Percentiles rank a stretch among this genome's conserved stretches.
Conservation (phyloP, 2,329 filamentous ascomycete genomes). For the Colletotrichum lindemuthianum region DNA sequence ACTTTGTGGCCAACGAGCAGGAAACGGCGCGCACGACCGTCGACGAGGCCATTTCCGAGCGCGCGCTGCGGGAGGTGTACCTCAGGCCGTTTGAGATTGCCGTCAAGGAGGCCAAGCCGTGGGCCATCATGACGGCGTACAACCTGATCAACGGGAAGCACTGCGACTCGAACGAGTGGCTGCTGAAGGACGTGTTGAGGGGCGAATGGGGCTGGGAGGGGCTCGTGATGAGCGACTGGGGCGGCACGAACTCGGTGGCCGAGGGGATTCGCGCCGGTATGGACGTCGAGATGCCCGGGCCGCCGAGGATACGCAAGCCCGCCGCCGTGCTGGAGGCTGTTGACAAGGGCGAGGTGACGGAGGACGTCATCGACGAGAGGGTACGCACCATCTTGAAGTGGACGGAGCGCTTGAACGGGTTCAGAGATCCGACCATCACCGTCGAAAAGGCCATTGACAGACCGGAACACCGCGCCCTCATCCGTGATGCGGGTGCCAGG, state of each 20-base stretch:
- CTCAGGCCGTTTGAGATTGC: slow-evolving; percentile 44
- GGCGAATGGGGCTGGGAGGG: slow-evolving; percentile 82
- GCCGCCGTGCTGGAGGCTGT: slow-evolving; percentile 40
- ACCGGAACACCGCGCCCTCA: slow-evolving; percentile 63
- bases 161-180: slow-evolving; percentile 57
- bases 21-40: slow-evolving; percentile 52
- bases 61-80: slow-evolving; percentile 45
- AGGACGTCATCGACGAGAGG: slow-evolving; percentile 34
- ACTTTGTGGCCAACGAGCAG: slow-evolving; percentile 45
- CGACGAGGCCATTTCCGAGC: slow-evolving; percentile 39
- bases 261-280: slow-evolving; percentile 77
- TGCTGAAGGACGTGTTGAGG: slow-evolving; percentile 75
- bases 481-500: slow-evolving; percentile 62
- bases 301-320: slow-evolving; percentile 39
- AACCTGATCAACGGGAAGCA: slow-evolving; percentile 55
- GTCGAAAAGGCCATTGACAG: slow-evolving; percentile 50
- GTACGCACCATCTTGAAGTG: slow-evolving; percentile 47
- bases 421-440: slow-evolving; percentile 47
- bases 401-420: slow-evolving; percentile 44
- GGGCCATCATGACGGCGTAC: slow-evolving; percentile 45
- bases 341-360: slow-evolving; percentile 38
- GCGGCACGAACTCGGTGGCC: slow-evolving; percentile 80
- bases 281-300: slow-evolving; percentile 72
- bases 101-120: slow-evolving; percentile 41
- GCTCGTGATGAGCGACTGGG: slow-evolving; percentile 76